Evolutionary conservation across 768 basidiomycete species (phyloP).

Genomic region (Ramaria rubella): DNA sequence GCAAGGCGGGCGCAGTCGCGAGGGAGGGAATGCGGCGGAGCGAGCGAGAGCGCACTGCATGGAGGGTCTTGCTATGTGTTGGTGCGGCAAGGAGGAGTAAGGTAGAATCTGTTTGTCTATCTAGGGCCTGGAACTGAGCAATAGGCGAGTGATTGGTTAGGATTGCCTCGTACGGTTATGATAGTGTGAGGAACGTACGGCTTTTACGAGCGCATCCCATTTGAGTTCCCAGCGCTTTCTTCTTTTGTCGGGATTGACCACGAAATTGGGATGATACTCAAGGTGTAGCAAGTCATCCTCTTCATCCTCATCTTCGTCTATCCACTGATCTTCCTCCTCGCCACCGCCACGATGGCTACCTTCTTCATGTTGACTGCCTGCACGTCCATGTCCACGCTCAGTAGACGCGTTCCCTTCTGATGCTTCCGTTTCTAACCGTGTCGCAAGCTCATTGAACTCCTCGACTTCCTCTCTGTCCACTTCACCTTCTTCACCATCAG

Average conservation of each 20-base stretch:
- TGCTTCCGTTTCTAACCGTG: neutral
- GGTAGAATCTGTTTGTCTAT: slow-evolving; percentile 76
- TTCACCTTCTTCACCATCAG: slow-evolving; percentile 73
- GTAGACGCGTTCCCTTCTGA: neutral
- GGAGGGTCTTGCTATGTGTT: slow-evolving; percentile 58
- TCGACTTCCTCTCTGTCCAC: slow-evolving; percentile 51
- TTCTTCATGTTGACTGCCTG: slow-evolving; percentile 18
- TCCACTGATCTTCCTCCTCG: slow-evolving; percentile 51
- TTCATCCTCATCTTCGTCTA: slow-evolving; percentile 57
- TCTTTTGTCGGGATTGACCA: slow-evolving; percentile 60
- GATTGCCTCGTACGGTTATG: neutral
- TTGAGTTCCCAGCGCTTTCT: slow-evolving; percentile 66
- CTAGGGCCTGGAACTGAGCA: slow-evolving; percentile 64
- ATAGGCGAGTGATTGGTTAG: neutral
- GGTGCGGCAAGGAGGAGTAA: slow-evolving; percentile 70
- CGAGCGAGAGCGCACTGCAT: slow-evolving; percentile 51
- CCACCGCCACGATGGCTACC: slow-evolving; percentile 4
- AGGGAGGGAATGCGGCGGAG: slow-evolving; percentile 40
- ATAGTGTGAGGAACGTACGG: slow-evolving; percentile 37
- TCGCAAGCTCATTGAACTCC: slow-evolving; percentile 12
- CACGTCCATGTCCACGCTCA: slow-evolving; percentile 27
- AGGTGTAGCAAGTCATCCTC: slow-evolving; percentile 66
- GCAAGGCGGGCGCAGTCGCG: slow-evolving; percentile 32
- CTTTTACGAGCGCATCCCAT: slow-evolving; percentile 70
- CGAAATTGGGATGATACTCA: slow-evolving; percentile 63